These are phyloP conservation scores for Tricholoma bakamatsutake DNA, from an alignment of 768 basidiomycete species.

Conservation along the genomic window DNA sequence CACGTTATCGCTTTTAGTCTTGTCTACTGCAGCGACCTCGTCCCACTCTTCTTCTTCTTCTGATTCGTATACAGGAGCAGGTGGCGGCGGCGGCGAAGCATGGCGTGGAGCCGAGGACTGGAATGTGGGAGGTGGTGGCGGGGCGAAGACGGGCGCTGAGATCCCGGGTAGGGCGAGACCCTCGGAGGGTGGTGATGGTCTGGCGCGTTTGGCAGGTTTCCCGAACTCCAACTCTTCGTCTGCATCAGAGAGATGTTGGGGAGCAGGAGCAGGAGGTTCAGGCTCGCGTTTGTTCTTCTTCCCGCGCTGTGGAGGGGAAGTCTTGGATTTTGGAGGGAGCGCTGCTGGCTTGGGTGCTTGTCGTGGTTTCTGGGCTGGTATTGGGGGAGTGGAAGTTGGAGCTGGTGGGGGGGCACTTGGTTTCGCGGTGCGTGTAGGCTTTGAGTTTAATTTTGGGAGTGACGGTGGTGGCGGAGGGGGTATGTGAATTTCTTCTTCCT, in stretches of 20 bases:
- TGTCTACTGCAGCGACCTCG: constrained; percentile 25
- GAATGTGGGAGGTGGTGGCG: constrained; percentile 15
- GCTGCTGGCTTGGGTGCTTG: background rate
- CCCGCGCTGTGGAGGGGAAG: constrained; percentile 5
- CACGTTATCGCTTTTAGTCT: constrained; percentile 8
- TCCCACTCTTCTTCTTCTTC: constrained; percentile 53
- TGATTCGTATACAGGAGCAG: constrained; percentile 19
- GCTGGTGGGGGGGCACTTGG: constrained; percentile 15
- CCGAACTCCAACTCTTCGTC: constrained; percentile 49
- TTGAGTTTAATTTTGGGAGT: constrained; percentile 29
- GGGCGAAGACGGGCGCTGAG: constrained; percentile 22
- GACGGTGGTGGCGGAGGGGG: constrained; percentile 22
- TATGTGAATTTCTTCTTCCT: constrained; percentile 27
- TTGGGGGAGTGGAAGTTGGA: constrained; percentile 8
- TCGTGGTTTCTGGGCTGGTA: constrained; percentile 3
- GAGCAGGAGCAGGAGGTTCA: constrained; percentile 8
- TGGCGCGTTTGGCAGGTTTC: constrained; percentile 35
- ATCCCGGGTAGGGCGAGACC: constrained; percentile 35
- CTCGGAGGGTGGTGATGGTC: constrained; percentile 22
- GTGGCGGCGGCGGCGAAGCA: constrained; percentile 9
- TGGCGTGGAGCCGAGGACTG: constrained; percentile 12
- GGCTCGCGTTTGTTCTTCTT: constrained; percentile 23
- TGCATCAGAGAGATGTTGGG: constrained; percentile 19
- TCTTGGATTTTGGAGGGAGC: constrained; percentile 7
- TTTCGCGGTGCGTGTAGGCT: constrained; percentile 24